Percentiles rank a stretch among this genome's conserved stretches.
Conservation (phyloP, 2,329 filamentous ascomycete genomes). For the Emydomyces testavorans region DNA sequence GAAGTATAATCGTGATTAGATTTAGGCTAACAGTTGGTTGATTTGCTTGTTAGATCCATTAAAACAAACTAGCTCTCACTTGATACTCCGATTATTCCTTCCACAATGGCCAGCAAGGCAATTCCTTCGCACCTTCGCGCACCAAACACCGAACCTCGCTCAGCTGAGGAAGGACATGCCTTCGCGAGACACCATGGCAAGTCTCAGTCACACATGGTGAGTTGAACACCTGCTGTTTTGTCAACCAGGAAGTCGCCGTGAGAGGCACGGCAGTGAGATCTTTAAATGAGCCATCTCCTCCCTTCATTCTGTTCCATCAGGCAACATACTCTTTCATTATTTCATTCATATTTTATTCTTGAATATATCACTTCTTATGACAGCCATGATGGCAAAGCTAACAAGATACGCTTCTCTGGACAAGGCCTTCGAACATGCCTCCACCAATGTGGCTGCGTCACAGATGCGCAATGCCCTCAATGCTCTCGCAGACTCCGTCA, state of each 20-base stretch:
- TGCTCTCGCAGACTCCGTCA: constrained; percentile 77
- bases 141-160: constrained; percentile 34
- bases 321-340: too few relatives aligned
- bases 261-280: too few relatives aligned
- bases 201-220: constrained; percentile 46
- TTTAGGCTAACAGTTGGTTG: too few relatives aligned
- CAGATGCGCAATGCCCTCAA: constrained; percentile 99
- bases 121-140: constrained; percentile 68
- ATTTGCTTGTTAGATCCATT: too few relatives aligned
- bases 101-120: constrained; percentile 61
- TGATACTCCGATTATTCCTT: not conserved
- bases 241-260: not conserved
- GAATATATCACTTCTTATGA: too few relatives aligned
- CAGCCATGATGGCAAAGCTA: not conserved
- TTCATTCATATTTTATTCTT: too few relatives aligned
- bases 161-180: constrained; percentile 22
- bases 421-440: constrained; percentile 98
- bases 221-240: constrained; percentile 19
- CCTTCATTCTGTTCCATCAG: too few relatives aligned
- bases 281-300: too few relatives aligned
- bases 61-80: constrained; percentile 1
- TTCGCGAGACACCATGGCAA: constrained; percentile 42
- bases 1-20: too few relatives aligned
- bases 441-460: constrained; percentile 90
- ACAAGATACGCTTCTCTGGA: constrained; percentile 11